These are phyloP conservation scores for Lyophyllum semitale DNA, from an alignment of 768 basidiomycete genomes.

Conservation along the genomic window DNA sequence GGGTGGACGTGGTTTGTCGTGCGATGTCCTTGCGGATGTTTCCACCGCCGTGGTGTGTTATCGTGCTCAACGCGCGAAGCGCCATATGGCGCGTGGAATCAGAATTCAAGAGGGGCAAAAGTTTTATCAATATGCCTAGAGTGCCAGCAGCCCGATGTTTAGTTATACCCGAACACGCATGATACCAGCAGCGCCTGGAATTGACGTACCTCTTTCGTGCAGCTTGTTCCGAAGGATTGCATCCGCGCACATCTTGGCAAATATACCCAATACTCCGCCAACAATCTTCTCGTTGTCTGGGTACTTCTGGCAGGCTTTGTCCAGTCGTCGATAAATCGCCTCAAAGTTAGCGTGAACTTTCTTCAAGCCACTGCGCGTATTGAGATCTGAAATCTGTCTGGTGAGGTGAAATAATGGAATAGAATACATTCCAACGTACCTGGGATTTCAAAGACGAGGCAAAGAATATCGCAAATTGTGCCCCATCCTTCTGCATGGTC, in stretches of 20 bases:
- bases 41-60: conserved; percentile 63
- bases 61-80: conserved; percentile 54
- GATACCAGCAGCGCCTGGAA: neutral
- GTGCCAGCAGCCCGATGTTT: neutral
- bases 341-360: conserved; percentile 63
- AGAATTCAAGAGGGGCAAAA: conserved; percentile 54
- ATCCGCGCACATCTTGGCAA: conserved; percentile 64
- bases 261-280: conserved; percentile 63
- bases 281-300: conserved; percentile 45
- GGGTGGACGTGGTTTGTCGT: conserved; percentile 35
- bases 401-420: neutral
- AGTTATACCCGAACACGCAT: neutral
- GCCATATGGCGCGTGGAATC: conserved; percentile 52
- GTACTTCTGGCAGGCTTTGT: conserved; percentile 48
- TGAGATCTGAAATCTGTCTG: conserved; percentile 44
- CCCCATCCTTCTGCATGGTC: conserved; percentile 53
- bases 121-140: conserved; percentile 56
- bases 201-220: conserved; percentile 50
- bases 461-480: conserved; percentile 46
- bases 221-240: conserved; percentile 61
- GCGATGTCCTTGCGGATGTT: conserved; percentile 54
- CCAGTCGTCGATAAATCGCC: conserved; percentile 48
- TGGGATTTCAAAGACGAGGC: conserved; percentile 53
- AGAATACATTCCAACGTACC: conserved; percentile 38
- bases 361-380: conserved; percentile 59